These are phyloP conservation scores for Cryoendolithus antarcticus DNA, from an alignment of 2,329 filamentous ascomycete genomes.

Conservation along the genomic window DNA sequence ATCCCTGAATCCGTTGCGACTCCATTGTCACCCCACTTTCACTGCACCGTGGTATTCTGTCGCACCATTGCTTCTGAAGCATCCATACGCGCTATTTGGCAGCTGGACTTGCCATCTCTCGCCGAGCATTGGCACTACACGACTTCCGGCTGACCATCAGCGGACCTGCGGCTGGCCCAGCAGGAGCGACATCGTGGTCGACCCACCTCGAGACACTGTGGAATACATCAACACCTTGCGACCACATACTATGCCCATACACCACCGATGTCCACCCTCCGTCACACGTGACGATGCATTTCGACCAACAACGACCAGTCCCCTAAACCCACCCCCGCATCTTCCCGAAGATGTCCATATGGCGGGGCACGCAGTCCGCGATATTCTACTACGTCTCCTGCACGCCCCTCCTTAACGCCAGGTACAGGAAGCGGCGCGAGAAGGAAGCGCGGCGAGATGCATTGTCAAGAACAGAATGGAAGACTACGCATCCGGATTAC, in stretches of 20 bases:
- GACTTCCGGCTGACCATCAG: too few species aligned
- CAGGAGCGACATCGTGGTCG: not conserved
- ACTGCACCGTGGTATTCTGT: too few species aligned
- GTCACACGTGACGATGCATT: not conserved
- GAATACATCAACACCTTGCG: not conserved
- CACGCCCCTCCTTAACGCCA: constrained; percentile 62
- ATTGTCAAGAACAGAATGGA: constrained; percentile 48
- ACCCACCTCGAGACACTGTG: not conserved
- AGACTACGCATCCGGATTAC: constrained; percentile 54
- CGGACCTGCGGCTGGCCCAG: too few species aligned
- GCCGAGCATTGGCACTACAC: too few species aligned
- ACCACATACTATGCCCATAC: not conserved
- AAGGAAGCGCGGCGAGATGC: constrained; percentile 57
- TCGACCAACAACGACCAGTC: too few species aligned
- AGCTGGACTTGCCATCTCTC: too few species aligned
- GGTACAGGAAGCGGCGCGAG: constrained; percentile 57
- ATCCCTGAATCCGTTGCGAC: too few species aligned
- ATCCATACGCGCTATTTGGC: too few species aligned
- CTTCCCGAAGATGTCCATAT: constrained; percentile 22
- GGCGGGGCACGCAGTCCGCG: constrained; percentile 54
- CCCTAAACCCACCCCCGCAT: not conserved
- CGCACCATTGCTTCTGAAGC: too few species aligned
- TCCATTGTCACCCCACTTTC: too few species aligned
- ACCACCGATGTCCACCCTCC: not conserved
- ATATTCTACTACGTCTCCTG: constrained; percentile 69